These are phyloP conservation scores for Colletotrichum sp. DNA, from an alignment of 2,329 filamentous ascomycete species.

Conservation along the genomic window DNA sequence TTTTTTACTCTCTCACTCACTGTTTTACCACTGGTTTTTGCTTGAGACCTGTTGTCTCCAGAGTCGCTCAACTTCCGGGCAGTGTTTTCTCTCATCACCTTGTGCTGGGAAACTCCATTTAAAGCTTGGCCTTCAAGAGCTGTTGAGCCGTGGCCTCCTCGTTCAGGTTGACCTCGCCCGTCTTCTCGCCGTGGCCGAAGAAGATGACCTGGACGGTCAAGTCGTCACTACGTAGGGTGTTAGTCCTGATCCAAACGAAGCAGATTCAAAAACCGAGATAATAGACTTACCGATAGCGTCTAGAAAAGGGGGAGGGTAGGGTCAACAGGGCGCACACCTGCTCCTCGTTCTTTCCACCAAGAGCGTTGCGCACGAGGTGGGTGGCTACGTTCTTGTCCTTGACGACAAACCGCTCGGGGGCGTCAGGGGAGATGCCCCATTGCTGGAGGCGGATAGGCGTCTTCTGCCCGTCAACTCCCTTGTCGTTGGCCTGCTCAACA, in stretches of 20 bases:
- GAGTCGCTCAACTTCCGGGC: neutral
- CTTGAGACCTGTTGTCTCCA: neutral
- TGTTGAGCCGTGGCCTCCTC: conserved; percentile 77
- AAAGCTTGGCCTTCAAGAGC: conserved; percentile 44
- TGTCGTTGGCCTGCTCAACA: conserved; percentile 68
- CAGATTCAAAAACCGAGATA: neutral
- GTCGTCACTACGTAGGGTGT: conserved; percentile 72
- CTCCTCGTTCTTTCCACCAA: conserved; percentile 91
- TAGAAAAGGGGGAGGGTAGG: conserved; percentile 86
- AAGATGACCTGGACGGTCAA: conserved; percentile 98
- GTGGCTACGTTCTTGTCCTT: conserved; percentile 97
- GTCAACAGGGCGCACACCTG: conserved; percentile 93
- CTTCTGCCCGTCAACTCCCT: conserved; percentile 72
- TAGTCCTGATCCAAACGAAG: neutral
- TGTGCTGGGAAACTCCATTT: neutral
- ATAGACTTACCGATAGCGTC: conserved; percentile 77
- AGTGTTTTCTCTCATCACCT: neutral
- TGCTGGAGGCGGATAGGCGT: conserved; percentile 88
- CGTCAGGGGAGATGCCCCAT: conserved; percentile 80
- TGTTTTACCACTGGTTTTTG: neutral
- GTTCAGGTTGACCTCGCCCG: conserved; percentile 82
- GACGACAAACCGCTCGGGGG: conserved; percentile 85
- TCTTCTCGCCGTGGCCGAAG: conserved; percentile 83
- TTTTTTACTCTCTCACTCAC: neutral
- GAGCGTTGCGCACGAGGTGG: conserved; percentile 91